Evolutionary conservation across 345 rosid genomes (phyloP).

Genomic region (Carallia pectinifolia): DNA sequence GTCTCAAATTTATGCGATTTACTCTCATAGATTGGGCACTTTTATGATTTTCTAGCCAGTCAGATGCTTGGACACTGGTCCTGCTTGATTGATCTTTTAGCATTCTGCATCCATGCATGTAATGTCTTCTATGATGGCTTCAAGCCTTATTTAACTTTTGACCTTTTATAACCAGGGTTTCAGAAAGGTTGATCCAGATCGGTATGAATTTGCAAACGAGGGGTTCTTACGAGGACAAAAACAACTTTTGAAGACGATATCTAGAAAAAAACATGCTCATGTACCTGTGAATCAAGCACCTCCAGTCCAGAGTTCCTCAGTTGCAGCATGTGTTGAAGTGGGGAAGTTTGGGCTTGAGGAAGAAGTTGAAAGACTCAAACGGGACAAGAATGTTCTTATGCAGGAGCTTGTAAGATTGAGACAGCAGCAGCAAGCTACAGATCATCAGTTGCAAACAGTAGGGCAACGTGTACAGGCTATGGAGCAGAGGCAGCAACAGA

Average conservation of each 20-base stretch:
- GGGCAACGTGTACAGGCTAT: conserved; percentile 88
- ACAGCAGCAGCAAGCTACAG: conserved; percentile 91
- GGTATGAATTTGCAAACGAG: conserved; percentile 94
- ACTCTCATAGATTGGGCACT: too few species aligned
- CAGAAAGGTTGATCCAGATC: conserved; percentile 88
- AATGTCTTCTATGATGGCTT: background rate
- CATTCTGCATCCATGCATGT: background rate
- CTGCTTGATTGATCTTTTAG: background rate
- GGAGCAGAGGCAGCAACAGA: conserved; percentile 96
- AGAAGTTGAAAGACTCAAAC: conserved; percentile 91
- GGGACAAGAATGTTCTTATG: conserved; percentile 96
- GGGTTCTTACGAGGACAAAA: conserved; percentile 87
- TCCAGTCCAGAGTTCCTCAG: conserved; percentile 63
- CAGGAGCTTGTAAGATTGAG: conserved; percentile 89
- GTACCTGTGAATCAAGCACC: conserved; percentile 58
- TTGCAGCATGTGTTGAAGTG: conserved; percentile 83
- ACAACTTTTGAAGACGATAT: conserved; percentile 66
- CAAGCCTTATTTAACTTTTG: background rate
- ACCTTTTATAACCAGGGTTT: conserved; percentile 65
- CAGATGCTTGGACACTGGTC: background rate
- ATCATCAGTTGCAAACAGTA: conserved; percentile 74
- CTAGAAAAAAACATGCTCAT: conserved; percentile 71
- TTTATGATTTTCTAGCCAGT: too few species aligned
- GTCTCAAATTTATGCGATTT: background rate
- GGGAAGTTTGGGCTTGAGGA: conserved; percentile 95